Evolutionary conservation across 2,329 filamentous ascomycete species (phyloP), one percentile per base, ranked within the genome.

Genomic region (Ophiocordyceps camponoti-leonardi): DNA sequence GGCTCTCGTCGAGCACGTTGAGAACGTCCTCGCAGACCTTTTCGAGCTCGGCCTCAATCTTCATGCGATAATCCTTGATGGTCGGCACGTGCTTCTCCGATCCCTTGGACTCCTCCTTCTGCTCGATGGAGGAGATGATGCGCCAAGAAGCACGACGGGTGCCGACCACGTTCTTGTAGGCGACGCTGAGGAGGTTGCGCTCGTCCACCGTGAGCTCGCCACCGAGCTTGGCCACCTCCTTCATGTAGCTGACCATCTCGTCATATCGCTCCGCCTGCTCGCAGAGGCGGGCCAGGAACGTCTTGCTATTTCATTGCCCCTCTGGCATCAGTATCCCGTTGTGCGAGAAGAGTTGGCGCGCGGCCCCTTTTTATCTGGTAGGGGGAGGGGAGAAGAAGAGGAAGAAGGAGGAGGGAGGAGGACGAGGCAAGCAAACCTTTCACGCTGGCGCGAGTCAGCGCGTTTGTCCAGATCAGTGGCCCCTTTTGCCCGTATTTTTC

Each of bases 241-340:
- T 96, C 92, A 96, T 96, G 76, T 90, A 95, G 65, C 81, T 87
- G 60, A 96, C 90, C 90, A 96, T 96, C 74, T 96, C 92, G 90
- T 98, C 90, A 73, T 98, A 98, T 66, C 90, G 90, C 79, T 96
- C 92, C 67, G 92, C 92, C 81, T 98, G 92, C 85, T 96, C 92
- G 78, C 92, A 96, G 67, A 98, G 87, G 75, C 92, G 83, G 70
- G 92, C 92, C 69, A 96, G 86, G 79, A 96, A 96, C 66, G 92
- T 96, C 83, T 96, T 96, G 83, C 87, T 94, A 13, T 18, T 13
- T n/a, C 2, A 16, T 12, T 33, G 44, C 28, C 35, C 26, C 42
- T 41, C 6, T 12, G 10, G n/a, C 14, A 23, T n/a, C n/a, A n/a
- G n/a, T n/a, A n/a, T n/a, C n/a, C n/a, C n/a, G n/a, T n/a, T n/a